Evolutionary conservation across 2,329 filamentous ascomycete genomes (phyloP), one percentile per base, ranked within the genome.

Genomic region (Fusarium sp.): DNA sequence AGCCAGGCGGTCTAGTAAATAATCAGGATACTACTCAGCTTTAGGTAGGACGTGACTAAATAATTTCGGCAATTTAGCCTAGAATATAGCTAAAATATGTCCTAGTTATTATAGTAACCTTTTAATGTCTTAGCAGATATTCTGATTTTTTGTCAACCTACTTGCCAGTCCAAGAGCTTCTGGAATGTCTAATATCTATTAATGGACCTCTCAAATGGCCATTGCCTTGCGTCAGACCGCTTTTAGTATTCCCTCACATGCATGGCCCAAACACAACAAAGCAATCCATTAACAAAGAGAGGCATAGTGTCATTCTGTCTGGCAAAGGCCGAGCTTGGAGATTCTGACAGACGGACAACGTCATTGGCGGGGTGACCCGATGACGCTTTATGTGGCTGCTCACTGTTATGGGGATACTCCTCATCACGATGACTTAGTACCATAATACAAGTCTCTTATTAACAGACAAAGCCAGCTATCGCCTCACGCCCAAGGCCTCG

Each of bases 331-430:
- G 28, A 47, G 29, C 32, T 26, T 42, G 46, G 51, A 13, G 19
- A 19, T 41, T 8, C 34, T 58, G 52, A 57, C 41, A 66, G 54
- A 54, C 58, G 31, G 36, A 61, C 54, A 72, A 71, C 70, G 70
- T 72, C 70, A 72, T 72, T 72, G 70, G 70, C 67, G 70, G 70
- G 70, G 70, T 69, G 70, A 70, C 59, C 56, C 42, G 63, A 66
- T 66, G 63, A 66, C 63, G 63, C 50, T 59, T 47, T 15, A 15
- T 32, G 53, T 49, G 40, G 38, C 31, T 60, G 32, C n/a, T 32
- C 28, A 9, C 13, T 8, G 63, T 49, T 66, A 66, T 49, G 38
- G 13, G 3, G 24, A 29, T 64, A 66, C 63, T 22, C 22, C 7
- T 4, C 11, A 11, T 7, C 7, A 12, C 0, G 6, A 15, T 1